Evolutionary conservation across 345 rosid species (phyloP), one percentile per base, ranked within the genome.

Genomic region (Salix purpurea): DNA sequence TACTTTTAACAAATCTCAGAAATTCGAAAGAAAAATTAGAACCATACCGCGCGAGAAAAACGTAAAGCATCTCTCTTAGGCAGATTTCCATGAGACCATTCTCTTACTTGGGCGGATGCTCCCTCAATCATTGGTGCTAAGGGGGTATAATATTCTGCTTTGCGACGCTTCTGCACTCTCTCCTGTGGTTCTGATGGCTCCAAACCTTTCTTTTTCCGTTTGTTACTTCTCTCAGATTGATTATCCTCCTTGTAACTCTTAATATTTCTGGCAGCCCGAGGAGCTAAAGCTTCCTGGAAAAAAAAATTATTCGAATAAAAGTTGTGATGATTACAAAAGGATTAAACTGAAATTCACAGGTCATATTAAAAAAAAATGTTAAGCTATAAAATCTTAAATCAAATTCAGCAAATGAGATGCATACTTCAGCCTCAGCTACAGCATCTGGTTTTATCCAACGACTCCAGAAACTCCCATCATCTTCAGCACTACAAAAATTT

Each of bases 361-460:
- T 65, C 4, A 65, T 60, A 60, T 65, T 15, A 10, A 68, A 68
- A 68, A 19, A 40, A 16, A 24, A 37, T 67, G 26, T n/a, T 11
- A 13, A 40, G 18, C 13, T 18, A 52, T 6, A 56, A 44, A 23
- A 42, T 23, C 56, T 46, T 36, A 34, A 36, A 70, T 18, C 23
- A 39, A 65, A 52, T n/a, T 48, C 19, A 78, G 82, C 72, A 58
- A 40, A 62, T 32, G 19, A 74, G 72, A 44, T 42, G 34, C 86
- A 81, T 92, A 94, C 99, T 80, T 96, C 98, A 28, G 99, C 99
- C 58, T 86, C 89, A 54, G 89, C 85, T 24, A 96, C 78, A 36
- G 97, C 92, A 10, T 94, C 99, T 61, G 99, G 99, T 86, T 94
- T 94, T 86, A 96, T 96, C 99, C 98, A 96, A 30, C 99, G 98